A percentile compares a stretch with the other conserved stretches of the same genome.
Conservation (phyloP, 306 rosid species). For the Cucumis cinereus region DNA sequence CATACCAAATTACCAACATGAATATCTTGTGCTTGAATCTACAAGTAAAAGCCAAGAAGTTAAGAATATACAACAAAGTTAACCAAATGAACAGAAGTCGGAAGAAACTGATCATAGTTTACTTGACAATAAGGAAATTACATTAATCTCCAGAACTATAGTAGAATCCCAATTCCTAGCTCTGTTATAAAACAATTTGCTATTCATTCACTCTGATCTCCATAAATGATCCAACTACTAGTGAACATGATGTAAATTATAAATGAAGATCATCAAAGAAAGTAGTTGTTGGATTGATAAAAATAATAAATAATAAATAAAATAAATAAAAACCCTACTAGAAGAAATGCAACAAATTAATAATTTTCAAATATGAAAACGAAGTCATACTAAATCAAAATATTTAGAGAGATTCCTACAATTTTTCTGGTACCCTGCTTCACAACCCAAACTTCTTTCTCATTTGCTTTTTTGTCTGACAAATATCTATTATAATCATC, state of each 20-base stretch:
- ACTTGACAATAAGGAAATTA: background rate
- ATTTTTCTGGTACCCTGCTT: constrained; percentile 64
- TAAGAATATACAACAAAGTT: constrained; percentile 12
- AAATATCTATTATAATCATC: constrained; percentile 94
- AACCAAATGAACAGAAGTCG: constrained; percentile 1
- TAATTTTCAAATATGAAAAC: background rate
- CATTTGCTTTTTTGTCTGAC: constrained; percentile 92
- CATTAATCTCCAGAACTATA: background rate
- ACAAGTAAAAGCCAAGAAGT: constrained; percentile 18
- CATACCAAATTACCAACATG: constrained; percentile 81
- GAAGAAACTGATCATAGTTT: constrained; percentile 2
- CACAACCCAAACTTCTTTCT: constrained; percentile 93
- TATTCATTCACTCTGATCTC: background rate
- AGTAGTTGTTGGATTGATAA: background rate
- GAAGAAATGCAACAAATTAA: background rate
- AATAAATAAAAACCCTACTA: background rate
- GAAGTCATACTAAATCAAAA: background rate
- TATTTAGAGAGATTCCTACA: constrained; percentile 28
- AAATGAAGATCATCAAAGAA: background rate
- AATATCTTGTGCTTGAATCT: constrained; percentile 92
- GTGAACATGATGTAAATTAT: background rate
- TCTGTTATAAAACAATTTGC: background rate
- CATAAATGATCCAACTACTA: background rate
- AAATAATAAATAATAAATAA: background rate
- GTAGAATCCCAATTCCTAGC: background rate